Evolutionary conservation across 495 filamentous ascomycete species (phyloP), one percentile per base, ranked within the genome.

Genomic region (Daldinia loculata): DNA sequence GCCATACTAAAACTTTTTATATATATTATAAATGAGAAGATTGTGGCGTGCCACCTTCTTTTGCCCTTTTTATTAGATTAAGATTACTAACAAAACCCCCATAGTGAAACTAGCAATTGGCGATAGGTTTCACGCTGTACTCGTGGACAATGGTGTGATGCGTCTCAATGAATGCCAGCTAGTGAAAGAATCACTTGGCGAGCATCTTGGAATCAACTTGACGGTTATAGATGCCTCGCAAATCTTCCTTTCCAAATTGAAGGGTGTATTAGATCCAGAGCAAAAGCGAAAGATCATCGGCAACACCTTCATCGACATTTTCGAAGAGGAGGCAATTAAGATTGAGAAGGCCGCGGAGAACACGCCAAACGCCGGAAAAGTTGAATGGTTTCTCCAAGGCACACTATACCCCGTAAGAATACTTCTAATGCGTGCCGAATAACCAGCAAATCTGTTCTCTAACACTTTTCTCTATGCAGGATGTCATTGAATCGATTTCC

Each of bases 261-360:
- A 89, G 78, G 94, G 93, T 27, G 87, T 95, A 39, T 72, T 72
- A 0, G 92, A 97, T 43, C 95, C 95, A 0, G 95, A 98, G 81
- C 86, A 89, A 80, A 99, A 99, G 86, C 87, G 95, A 29, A 98
- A 95, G 82, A 89, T 98, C 74, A 98, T 99, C 74, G 95, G 93
- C 32, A 84, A 84, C 65, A 90, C 86, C 22, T 90, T 94, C 79
- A 98, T 98, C 75, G 93, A 97, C 67, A 80, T 97, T 24, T 98
- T 97, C 80, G 89, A 97, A 77, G 84, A 89, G 32, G 89, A 92
- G 66, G 94, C 93, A 17, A 85, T 89, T 68, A 86, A 89, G 76
- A 93, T 97, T 34, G 90, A 92, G 74, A 84, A 82, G 59, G 87
- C 84, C 59, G 90, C 91, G 4, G 87, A 84, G 43, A 83, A 86